A percentile compares a stretch with the other conserved stretches of the same genome.
Evolutionary conservation across 2,329 filamentous ascomycete species (phyloP).

Genomic region (Clarireedia hainanense): DNA sequence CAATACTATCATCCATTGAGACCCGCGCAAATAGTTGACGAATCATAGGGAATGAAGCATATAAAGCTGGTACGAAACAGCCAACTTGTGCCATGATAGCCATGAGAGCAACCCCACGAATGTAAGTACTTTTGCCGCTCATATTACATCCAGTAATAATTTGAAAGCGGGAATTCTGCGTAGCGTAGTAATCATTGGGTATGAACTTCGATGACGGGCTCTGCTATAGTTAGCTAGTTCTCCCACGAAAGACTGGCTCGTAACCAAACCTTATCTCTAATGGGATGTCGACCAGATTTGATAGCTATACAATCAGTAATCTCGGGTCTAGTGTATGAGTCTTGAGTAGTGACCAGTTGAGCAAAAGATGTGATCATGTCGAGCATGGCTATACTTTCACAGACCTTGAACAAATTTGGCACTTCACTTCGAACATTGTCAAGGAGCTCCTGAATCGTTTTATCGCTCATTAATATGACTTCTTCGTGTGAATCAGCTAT

Average conservation of each 20-base stretch:
- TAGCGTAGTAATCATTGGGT: conserved; percentile 85
- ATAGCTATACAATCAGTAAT: conserved; percentile 57
- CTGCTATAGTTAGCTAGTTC: conserved; percentile 23
- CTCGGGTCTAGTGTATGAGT: conserved; percentile 56
- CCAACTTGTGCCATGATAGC: conserved; percentile 92
- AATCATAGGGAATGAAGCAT: conserved; percentile 72
- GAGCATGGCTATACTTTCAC: conserved; percentile 76
- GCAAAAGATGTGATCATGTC: conserved; percentile 80
- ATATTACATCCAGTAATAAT: conserved; percentile 96
- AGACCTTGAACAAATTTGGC: conserved; percentile 70
- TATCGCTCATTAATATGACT: conserved; percentile 74
- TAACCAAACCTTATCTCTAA: conserved; percentile 48
- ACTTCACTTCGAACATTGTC: conserved; percentile 64
- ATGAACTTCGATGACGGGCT: conserved; percentile 63
- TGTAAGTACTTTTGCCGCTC: conserved; percentile 96
- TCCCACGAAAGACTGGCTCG: not conserved
- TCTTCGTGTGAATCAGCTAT: conserved; percentile 78
- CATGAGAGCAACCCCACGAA: conserved; percentile 74
- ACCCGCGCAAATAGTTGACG: conserved; percentile 82
- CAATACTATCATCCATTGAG: conserved; percentile 79
- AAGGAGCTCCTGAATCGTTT: conserved; percentile 64
- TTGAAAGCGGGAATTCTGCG: conserved; percentile 74
- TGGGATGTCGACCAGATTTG: conserved; percentile 59
- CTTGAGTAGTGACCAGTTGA: conserved; percentile 57
- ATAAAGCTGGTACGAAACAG: conserved; percentile 79